Evolutionary conservation across 148 eudicot species (phyloP).

Genomic region (Rhododendron vialii): DNA sequence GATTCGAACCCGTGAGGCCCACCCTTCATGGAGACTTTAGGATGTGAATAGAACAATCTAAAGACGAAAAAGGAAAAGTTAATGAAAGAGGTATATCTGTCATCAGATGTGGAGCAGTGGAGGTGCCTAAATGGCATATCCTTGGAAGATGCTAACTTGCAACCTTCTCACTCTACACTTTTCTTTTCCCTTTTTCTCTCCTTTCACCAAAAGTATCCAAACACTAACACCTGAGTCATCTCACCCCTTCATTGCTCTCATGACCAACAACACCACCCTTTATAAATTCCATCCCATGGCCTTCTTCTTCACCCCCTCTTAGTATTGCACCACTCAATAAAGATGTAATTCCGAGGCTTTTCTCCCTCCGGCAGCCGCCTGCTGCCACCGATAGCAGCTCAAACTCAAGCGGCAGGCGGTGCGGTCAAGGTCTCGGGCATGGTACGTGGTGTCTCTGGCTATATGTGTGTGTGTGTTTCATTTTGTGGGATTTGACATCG

Average conservation of each 20-base stretch:
- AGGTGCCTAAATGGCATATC: slow-evolving; percentile 25
- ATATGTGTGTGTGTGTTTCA: not conserved
- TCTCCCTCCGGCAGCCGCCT: not conserved
- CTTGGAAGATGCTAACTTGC: slow-evolving; percentile 24
- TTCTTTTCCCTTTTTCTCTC: slow-evolving; percentile 4
- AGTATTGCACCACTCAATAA: not conserved
- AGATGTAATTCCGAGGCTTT: not conserved
- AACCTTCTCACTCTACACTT: slow-evolving; percentile 1
- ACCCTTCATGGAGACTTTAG: not conserved
- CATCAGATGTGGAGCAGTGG: slow-evolving; percentile 10
- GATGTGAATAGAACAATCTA: not conserved
- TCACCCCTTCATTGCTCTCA: slow-evolving; percentile 13
- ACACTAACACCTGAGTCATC: slow-evolving; percentile 14
- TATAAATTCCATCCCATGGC: slow-evolving; percentile 1
- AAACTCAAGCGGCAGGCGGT: not conserved
- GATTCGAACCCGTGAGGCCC: too few species aligned
- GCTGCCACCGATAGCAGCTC: not conserved
- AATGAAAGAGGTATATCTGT: not conserved
- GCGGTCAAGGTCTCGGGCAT: not conserved
- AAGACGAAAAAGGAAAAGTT: not conserved
- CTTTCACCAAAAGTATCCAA: slow-evolving; percentile 8
- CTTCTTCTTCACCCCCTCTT: slow-evolving; percentile 17
- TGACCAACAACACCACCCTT: slow-evolving; percentile 13
- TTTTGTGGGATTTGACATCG: not conserved
- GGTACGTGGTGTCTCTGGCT: not conserved